A percentile compares a stretch with the other conserved stretches of the same genome.
Conservation (phyloP, 352 stramenopile genomes). For the Globisporangium spiculum region DNA sequence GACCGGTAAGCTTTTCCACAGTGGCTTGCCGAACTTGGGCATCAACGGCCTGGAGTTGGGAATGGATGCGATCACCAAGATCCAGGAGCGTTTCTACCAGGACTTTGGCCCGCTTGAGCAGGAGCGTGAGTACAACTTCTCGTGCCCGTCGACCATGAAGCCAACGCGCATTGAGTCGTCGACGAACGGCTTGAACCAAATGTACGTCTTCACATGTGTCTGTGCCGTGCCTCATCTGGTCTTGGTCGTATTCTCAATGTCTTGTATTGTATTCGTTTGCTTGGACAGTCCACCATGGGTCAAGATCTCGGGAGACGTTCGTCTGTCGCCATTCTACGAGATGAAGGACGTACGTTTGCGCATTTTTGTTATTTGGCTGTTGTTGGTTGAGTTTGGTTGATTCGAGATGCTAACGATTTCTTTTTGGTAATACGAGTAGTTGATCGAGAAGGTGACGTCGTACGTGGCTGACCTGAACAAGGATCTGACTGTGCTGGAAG, state of each 20-base stretch:
- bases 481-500: constrained; percentile 77
- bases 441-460: constrained; percentile 65
- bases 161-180: constrained; percentile 81
- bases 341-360: constrained; percentile 71
- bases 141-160: constrained; percentile 87
- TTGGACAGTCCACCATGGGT: constrained; percentile 76
- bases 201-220: constrained; percentile 33
- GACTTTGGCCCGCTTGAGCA: constrained; percentile 81
- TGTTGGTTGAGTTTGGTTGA: constrained; percentile 4
- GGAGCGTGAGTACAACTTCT: constrained; percentile 91
- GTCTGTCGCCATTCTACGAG: constrained; percentile 91
- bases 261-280: background rate
- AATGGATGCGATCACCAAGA: constrained; percentile 80
- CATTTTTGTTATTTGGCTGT: background rate
- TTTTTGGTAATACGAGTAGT: constrained; percentile 27
- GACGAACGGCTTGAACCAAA: constrained; percentile 79
- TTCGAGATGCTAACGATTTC: background rate
- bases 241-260: background rate
- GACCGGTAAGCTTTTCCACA: constrained; percentile 91
- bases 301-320: constrained; percentile 89
- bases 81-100: constrained; percentile 89
- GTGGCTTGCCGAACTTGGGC: constrained; percentile 82
- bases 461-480: constrained; percentile 89
- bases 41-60: constrained; percentile 90
- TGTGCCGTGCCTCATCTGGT: background rate